phyloP scores from a whole-genome alignment of 1,284 basidiomycete genomes.

The Prillingera fragicola region DNA sequence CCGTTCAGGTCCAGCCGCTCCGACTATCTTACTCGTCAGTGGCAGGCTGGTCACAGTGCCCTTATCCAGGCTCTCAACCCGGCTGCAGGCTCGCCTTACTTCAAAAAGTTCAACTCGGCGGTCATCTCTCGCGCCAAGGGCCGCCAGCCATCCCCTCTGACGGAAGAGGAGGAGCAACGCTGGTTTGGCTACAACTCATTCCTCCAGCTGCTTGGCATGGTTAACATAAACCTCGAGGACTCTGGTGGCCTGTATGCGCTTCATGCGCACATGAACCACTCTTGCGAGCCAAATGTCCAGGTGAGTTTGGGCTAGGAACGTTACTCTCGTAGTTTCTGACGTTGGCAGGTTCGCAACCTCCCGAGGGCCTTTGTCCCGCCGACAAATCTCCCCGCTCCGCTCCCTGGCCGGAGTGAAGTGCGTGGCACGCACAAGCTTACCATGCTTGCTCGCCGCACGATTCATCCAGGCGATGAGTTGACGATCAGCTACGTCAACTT shows the following conservation, averaged over 20 bases:
- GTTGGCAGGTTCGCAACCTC: slow-evolving; percentile 35
- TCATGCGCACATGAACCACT: slow-evolving; percentile 82
- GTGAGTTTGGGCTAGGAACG: slow-evolving; percentile 41
- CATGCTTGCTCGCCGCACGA: slow-evolving; percentile 60
- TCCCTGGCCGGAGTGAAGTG: slow-evolving; percentile 51
- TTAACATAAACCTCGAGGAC: slow-evolving; percentile 79
- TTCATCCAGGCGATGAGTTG: slow-evolving; percentile 68
- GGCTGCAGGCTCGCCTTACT: neutral
- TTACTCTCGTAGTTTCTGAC: neutral
- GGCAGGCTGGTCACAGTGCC: slow-evolving; percentile 59
- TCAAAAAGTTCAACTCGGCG: slow-evolving; percentile 1
- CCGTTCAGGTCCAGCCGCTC: slow-evolving; percentile 3
- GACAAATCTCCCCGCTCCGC: slow-evolving; percentile 58
- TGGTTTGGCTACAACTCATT: slow-evolving; percentile 72
- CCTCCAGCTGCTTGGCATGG: slow-evolving; percentile 66
- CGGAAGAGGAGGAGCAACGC: slow-evolving; percentile 53
- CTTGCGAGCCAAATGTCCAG: slow-evolving; percentile 69
- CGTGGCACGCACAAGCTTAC: slow-evolving; percentile 46
- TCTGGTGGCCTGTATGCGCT: slow-evolving; percentile 80
- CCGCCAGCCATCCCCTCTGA: slow-evolving; percentile 52
- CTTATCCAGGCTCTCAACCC: slow-evolving; percentile 49
- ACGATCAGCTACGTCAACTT: slow-evolving; percentile 70
- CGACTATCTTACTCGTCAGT: slow-evolving; percentile 52
- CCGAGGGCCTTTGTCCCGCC: slow-evolving; percentile 49
- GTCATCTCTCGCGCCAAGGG: slow-evolving; percentile 55